Evolutionary conservation across 1,284 basidiomycete genomes (phyloP).

Genomic region (Marasmius tenuissimus): DNA sequence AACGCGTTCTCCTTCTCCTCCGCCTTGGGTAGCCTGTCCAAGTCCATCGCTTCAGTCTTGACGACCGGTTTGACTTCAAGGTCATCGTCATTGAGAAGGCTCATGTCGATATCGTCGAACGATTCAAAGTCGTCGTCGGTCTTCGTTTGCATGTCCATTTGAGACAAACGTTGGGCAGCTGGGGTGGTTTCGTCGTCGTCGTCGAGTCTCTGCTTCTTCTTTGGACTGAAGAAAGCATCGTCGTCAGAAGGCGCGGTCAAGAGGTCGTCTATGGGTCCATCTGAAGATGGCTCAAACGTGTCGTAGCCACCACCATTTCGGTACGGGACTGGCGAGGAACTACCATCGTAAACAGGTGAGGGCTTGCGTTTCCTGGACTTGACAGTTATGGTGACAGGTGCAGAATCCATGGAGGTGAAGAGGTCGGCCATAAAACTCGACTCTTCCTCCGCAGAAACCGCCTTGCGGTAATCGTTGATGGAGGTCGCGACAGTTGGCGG

Average conservation of each 20-base stretch:
- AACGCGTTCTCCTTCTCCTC: slow-evolving; percentile 50
- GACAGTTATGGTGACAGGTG: slow-evolving; percentile 28
- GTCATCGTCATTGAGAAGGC: slow-evolving; percentile 53
- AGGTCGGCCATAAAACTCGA: slow-evolving; percentile 84
- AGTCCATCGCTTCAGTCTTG: slow-evolving; percentile 9
- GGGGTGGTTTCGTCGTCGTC: slow-evolving; percentile 44
- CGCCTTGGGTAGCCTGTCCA: slow-evolving; percentile 24
- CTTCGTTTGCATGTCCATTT: slow-evolving; percentile 56
- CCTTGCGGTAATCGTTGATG: slow-evolving; percentile 76
- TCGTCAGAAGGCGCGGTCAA: slow-evolving; percentile 49
- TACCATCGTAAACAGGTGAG: slow-evolving; percentile 48
- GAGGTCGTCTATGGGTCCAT: slow-evolving; percentile 50
- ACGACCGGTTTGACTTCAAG: slow-evolving; percentile 25
- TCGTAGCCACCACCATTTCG: slow-evolving; percentile 21
- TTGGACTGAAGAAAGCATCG: slow-evolving; percentile 61
- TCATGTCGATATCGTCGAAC: slow-evolving; percentile 61
- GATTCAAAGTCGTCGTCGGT: slow-evolving; percentile 38
- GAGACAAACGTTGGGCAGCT: slow-evolving; percentile 53
- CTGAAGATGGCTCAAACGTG: slow-evolving; percentile 52
- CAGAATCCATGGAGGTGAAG: slow-evolving; percentile 65
- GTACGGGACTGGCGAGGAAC: slow-evolving; percentile 37
- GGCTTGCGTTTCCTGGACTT: slow-evolving; percentile 73
- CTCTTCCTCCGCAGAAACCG: slow-evolving; percentile 75
- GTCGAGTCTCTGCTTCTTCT: slow-evolving; percentile 59
- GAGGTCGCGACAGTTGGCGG: slow-evolving; percentile 55